A percentile compares a stretch with the other conserved stretches of the same genome.
Conservation (phyloP, 225 moss, liverwort and hornwort genomes). For the Pleurozium schreberi region DNA sequence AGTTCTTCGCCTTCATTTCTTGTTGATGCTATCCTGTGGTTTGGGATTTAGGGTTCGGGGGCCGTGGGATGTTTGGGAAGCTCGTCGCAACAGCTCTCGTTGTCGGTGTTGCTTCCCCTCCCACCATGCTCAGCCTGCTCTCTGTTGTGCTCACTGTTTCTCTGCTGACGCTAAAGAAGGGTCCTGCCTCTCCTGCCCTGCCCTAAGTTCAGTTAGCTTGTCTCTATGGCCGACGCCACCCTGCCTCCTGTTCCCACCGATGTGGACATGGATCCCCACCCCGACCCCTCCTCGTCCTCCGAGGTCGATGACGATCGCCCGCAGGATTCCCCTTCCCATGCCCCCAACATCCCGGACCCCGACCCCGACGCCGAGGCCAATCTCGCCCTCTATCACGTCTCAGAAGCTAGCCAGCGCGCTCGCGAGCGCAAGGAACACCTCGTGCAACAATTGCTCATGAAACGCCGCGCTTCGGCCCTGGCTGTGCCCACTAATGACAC, state of each 20-base stretch:
- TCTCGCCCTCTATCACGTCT: constrained; percentile 55
- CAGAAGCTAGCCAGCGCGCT: constrained; percentile 87
- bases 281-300: neutral
- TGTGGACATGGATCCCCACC: neutral
- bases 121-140: neutral
- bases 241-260: neutral
- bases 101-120: neutral
- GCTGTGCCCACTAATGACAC: constrained; percentile 88
- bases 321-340: neutral
- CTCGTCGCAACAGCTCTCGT: neutral
- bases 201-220: neutral
- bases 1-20: neutral
- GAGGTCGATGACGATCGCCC: neutral
- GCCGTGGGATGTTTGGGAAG: neutral
- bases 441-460: constrained; percentile 75
- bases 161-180: neutral
- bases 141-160: neutral
- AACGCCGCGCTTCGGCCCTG: constrained; percentile 73
- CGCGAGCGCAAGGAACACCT: constrained; percentile 73
- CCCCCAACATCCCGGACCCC: neutral
- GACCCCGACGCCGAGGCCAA: neutral
- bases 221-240: neutral
- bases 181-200: neutral
- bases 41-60: neutral
- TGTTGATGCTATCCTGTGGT: neutral